A percentile compares a stretch with the other conserved stretches of the same genome.
Evolutionary conservation across 2,329 filamentous ascomycete species (phyloP).

Genomic region (Dactylellina cionopaga): DNA sequence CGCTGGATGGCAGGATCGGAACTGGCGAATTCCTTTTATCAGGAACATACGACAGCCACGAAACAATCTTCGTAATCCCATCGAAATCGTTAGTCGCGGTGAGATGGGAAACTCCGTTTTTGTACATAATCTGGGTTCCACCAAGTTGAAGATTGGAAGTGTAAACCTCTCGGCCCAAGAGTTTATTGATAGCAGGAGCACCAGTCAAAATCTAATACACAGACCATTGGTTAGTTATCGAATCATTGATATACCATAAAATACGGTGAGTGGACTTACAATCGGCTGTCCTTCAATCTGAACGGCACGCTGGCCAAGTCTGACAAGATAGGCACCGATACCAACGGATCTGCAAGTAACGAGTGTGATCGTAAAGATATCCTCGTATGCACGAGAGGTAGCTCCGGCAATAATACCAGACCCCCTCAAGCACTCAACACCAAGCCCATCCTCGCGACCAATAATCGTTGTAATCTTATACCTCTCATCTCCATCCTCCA

Average conservation of each 20-base stretch:
- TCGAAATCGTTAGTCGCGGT: conserved; percentile 97
- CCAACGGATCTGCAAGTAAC: conserved; percentile 98
- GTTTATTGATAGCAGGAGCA: conserved; percentile 96
- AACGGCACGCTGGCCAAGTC: conserved; percentile 96
- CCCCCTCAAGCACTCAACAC: conserved; percentile 95
- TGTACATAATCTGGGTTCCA: conserved; percentile 99
- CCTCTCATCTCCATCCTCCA: conserved; percentile 86
- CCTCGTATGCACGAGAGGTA: conserved; percentile 95
- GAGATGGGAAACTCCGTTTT: conserved; percentile 99
- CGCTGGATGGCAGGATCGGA: conserved; percentile 85
- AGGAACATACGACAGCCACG: conserved; percentile 97
- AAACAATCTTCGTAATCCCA: conserved; percentile 95
- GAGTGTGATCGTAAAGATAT: conserved; percentile 97
- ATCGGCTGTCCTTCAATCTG: conserved; percentile 99
- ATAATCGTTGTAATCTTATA: conserved; percentile 95
- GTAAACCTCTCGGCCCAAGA: conserved; percentile 97
- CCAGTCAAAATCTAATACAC: conserved; percentile 79
- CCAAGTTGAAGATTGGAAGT: conserved; percentile 98
- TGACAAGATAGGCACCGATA: conserved; percentile 98
- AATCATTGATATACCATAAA: not conserved
- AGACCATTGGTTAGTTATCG: conserved; percentile 16
- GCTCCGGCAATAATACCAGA: conserved; percentile 98
- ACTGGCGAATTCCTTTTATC: conserved; percentile 93
- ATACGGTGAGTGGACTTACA: conserved; percentile 54
- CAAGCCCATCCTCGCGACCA: conserved; percentile 92